Conservation (phyloP, 202 grass and related monocot species). For the Alloteropsis angusta region DNA sequence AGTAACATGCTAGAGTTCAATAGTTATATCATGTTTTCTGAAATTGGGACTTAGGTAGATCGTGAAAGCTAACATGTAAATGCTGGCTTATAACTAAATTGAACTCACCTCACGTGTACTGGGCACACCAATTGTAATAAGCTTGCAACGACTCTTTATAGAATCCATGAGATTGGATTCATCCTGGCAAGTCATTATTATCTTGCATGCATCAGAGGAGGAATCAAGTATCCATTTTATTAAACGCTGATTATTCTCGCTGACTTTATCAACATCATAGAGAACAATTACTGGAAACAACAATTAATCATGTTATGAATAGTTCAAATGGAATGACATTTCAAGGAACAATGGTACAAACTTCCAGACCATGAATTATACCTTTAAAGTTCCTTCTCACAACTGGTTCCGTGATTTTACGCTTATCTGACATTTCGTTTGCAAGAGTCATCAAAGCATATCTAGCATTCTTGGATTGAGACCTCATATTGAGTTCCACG, state of each 20-base stretch:
- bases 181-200: slow-evolving; percentile 67
- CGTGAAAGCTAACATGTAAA: background rate
- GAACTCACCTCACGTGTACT: slow-evolving; percentile 40
- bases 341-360: background rate
- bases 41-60: background rate
- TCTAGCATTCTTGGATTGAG: slow-evolving; percentile 49
- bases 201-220: slow-evolving; percentile 59
- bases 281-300: slow-evolving; percentile 60
- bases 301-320: slow-evolving; percentile 17
- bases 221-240: slow-evolving; percentile 82
- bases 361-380: slow-evolving; percentile 11
- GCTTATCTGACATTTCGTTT: slow-evolving; percentile 45
- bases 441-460: slow-evolving; percentile 58
- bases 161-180: slow-evolving; percentile 50
- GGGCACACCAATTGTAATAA: slow-evolving; percentile 43
- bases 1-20: background rate
- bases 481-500: slow-evolving; percentile 49
- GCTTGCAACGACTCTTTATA: slow-evolving; percentile 46
- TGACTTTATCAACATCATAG: slow-evolving; percentile 54
- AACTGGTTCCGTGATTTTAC: slow-evolving; percentile 31
- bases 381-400: slow-evolving; percentile 50
- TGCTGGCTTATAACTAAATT: background rate
- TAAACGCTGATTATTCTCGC: slow-evolving; percentile 50
- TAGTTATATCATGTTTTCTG: background rate
- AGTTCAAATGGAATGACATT: background rate